A percentile compares a stretch with the other conserved stretches of the same genome.
These are phyloP conservation scores for Calamus simplicifolius DNA, from an alignment of 176 grass and related monocot species.

Conservation along the genomic window DNA sequence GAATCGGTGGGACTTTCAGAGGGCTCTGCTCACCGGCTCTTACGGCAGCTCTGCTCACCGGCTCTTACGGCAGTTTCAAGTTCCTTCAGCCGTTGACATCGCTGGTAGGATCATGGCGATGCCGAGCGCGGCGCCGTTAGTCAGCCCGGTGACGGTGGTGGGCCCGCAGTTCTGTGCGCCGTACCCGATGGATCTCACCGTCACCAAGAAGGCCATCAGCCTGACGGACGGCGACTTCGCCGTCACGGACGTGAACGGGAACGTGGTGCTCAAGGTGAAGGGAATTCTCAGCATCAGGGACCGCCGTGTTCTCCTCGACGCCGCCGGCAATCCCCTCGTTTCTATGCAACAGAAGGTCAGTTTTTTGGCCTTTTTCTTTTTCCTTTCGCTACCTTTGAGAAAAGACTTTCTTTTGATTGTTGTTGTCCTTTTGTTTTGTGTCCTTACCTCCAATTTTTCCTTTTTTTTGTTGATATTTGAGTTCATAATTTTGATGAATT, in stretches of 20 bases:
- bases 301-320: constrained; percentile 34
- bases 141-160: constrained; percentile 26
- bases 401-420: too few relatives aligned
- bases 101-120: background rate
- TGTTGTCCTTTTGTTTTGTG: too few relatives aligned
- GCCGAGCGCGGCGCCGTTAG: background rate
- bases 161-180: constrained; percentile 32
- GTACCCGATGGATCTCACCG: constrained; percentile 24
- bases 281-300: constrained; percentile 31
- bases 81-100: too few relatives aligned
- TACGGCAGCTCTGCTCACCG: too few relatives aligned
- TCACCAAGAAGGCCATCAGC: constrained; percentile 41
- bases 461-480: too few relatives aligned
- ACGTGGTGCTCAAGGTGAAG: constrained; percentile 36
- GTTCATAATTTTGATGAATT: too few relatives aligned
- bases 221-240: constrained; percentile 39
- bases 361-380: too few relatives aligned
- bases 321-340: constrained; percentile 25
- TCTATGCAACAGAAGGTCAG: constrained; percentile 30
- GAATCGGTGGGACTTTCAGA: too few relatives aligned
- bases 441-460: too few relatives aligned
- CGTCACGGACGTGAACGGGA: constrained; percentile 33
- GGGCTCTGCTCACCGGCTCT: too few relatives aligned
- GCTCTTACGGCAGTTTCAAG: too few relatives aligned
- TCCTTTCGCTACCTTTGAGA: too few relatives aligned